Base-by-base conservation (phyloP, 495 filamentous ascomycete genomes). In the Aspergillus incahuasiensis region DNA sequence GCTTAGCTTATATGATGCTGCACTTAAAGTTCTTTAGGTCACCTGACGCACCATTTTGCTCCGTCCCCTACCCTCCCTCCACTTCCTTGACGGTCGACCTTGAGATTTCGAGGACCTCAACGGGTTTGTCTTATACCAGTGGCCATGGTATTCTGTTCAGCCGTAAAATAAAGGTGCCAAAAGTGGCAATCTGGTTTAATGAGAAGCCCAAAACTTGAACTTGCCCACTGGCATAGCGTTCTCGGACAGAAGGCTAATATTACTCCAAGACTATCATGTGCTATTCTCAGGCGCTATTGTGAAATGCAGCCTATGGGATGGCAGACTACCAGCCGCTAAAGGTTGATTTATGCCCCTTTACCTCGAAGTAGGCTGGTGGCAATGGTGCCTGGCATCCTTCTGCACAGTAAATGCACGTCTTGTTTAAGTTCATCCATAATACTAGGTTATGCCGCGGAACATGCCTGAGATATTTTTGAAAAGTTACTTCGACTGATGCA, bases 1-100 rank as follows among this genome's bases (percentile, higher is more conserved):
- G 48, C 34, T 25, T 50, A 50, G 48, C 48, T 39, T 11, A 9
- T 3, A 24, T 38, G 19, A n/a, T n/a, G n/a, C n/a, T 35, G 30
- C 19, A n/a, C n/a, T n/a, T n/a, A 22, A 15, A 35, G 34, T 12
- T 35, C 34, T 35, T 5, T 16, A 16, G 16, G 48, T 50, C 48
- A 50, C 48, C 47, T 49, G 48, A 50, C 19, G 47, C 47, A 49
- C 38, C 32, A 50, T 22, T 9, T 16, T 25, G 16, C 7, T 15
- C 15, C 11, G 5, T 7, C 13, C 12, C 13, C 12, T 2, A 35
- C 32, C 13, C 9, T 5, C 32, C 12, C 2, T 15, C 32, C 12
- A 7, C 32, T 35, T 5, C 8, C 32, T 35, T 3, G 25, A 28
- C 4, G 3, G 4, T 28, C 8, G 25, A 28, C 25, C 25, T 28